A percentile compares a stretch with the other conserved stretches of the same genome.
Conservation (phyloP, 2,329 filamentous ascomycete genomes). For the Epichloe sp. region DNA sequence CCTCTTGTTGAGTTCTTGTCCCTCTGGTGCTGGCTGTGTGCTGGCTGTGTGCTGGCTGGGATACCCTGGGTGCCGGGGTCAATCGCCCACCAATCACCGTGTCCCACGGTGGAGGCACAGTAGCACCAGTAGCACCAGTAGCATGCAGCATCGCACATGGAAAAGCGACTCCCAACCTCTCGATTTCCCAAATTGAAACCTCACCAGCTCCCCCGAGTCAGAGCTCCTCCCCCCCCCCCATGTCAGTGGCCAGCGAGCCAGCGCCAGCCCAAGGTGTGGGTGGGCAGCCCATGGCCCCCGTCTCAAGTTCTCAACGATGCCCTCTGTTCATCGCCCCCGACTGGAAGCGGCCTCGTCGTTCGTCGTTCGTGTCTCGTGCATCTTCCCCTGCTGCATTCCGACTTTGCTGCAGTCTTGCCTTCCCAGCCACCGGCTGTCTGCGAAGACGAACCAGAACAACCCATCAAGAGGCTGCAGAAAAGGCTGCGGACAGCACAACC, state of each 20-base stretch:
- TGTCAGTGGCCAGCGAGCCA: neutral
- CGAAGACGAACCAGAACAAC: no score
- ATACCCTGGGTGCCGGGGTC: neutral
- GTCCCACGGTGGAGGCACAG: neutral
- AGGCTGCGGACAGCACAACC: neutral
- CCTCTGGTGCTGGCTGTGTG: neutral
- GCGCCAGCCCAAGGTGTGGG: neutral
- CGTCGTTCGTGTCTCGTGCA: neutral
- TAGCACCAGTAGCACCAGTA: no score
- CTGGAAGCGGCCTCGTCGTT: neutral
- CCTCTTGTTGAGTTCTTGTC: no score
- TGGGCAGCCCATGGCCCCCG: no score
- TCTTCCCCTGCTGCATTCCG: neutral
- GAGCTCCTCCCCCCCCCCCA: neutral
- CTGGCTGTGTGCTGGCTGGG: neutral
- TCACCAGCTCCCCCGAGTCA: no score
- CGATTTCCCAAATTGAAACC: slow-evolving; percentile 2
- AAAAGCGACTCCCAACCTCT: slow-evolving; percentile 7
- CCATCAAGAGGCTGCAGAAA: no score
- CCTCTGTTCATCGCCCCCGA: neutral
- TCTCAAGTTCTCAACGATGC: no score
- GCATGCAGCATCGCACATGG: neutral
- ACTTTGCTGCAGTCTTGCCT: neutral
- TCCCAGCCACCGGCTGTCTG: neutral
- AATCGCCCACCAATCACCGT: neutral